phyloP scores from a whole-genome alignment of 1,284 basidiomycete genomes.

The Naganishia sp. region DNA sequence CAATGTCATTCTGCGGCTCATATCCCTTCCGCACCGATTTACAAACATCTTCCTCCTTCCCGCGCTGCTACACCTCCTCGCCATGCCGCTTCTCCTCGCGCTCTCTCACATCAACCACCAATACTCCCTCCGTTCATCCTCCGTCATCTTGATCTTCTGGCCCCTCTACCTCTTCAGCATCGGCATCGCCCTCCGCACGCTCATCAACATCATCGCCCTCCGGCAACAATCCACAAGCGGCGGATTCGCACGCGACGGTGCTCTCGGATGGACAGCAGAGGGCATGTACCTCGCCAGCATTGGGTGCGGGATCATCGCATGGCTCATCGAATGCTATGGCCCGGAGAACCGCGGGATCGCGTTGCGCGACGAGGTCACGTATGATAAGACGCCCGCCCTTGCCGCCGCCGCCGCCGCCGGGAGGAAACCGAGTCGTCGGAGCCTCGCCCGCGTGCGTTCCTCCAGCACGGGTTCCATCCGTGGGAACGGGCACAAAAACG shows the following conservation, averaged over 20 bases:
- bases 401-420: background rate
- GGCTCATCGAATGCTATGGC: slow-evolving; percentile 69
- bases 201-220: slow-evolving; percentile 18
- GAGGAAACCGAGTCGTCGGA: slow-evolving; percentile 4
- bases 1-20: slow-evolving; percentile 62
- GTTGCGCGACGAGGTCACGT: slow-evolving; percentile 33
- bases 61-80: slow-evolving; percentile 40
- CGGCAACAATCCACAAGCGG: slow-evolving; percentile 15
- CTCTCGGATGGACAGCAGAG: slow-evolving; percentile 47
- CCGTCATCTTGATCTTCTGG: slow-evolving; percentile 79
- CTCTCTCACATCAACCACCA: slow-evolving; percentile 66
- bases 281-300: slow-evolving; percentile 59
- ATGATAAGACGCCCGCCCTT: background rate
- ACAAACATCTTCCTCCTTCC: slow-evolving; percentile 33
- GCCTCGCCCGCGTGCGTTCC: slow-evolving; percentile 6
- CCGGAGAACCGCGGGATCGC: slow-evolving; percentile 60
- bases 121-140: slow-evolving; percentile 73
- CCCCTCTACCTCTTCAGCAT: slow-evolving; percentile 65
- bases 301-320: slow-evolving; percentile 62
- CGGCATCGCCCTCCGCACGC: slow-evolving; percentile 66
- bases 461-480: background rate
- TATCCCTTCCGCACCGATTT: slow-evolving; percentile 54
- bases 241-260: slow-evolving; percentile 18
- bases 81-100: slow-evolving; percentile 44
- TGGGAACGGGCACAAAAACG: slow-evolving; percentile 25